Conservation (phyloP, 2,329 filamentous ascomycete species). For the Monosporascus sp. region DNA sequence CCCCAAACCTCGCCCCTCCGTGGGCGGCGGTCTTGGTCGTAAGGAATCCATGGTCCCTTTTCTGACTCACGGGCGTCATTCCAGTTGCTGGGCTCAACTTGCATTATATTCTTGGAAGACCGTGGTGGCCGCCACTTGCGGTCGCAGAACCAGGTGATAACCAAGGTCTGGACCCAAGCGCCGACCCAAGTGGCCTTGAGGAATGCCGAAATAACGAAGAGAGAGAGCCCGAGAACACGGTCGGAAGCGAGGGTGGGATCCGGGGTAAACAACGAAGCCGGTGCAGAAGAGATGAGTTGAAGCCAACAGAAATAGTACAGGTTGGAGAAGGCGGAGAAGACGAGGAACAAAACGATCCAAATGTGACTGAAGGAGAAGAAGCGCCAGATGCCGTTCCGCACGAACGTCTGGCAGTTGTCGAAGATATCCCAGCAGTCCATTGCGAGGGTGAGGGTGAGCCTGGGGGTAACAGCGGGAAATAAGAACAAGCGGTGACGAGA, state of each 20-base stretch:
- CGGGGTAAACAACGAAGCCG: no score
- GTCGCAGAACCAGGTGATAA: slow-evolving; percentile 9
- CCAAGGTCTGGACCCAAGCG: slow-evolving; percentile 3
- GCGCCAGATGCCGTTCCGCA: no score
- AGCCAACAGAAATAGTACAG: no score
- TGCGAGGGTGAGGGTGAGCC: no score
- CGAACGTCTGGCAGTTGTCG: no score
- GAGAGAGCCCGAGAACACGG: slow-evolving; percentile 3
- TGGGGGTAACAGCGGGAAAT: no score
- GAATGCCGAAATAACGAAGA: slow-evolving; percentile 7
- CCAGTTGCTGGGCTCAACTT: slow-evolving; percentile 3
- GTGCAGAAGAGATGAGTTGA: no score
- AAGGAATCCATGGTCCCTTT: slow-evolving; percentile 1
- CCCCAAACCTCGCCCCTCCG: neutral
- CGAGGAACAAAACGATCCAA: no score
- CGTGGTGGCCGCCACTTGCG: slow-evolving; percentile 3
- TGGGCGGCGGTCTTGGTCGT: slow-evolving; percentile 4
- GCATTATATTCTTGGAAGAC: slow-evolving; percentile 8
- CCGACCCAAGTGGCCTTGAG: slow-evolving; percentile 10
- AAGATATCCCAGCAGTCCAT: no score
- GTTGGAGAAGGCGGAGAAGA: no score
- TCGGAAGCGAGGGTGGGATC: neutral
- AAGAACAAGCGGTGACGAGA: no score
- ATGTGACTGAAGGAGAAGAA: no score
- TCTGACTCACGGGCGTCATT: neutral